Conservation (phyloP, 192 early-diverging fungal species). For the Backusella mclennaniae region DNA sequence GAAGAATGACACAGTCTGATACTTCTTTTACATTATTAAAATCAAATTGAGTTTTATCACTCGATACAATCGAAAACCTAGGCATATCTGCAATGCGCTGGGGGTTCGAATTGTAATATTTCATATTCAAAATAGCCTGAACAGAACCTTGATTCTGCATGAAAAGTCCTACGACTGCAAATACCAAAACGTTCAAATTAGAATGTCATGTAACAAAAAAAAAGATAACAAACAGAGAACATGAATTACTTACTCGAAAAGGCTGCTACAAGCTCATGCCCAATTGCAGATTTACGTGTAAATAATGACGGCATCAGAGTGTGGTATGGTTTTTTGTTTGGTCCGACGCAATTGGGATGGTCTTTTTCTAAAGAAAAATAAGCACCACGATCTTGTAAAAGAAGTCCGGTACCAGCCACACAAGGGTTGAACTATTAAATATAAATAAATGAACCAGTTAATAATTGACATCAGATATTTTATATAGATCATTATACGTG, state of each 20-base stretch:
- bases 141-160: constrained; percentile 83
- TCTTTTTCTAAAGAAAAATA: constrained; percentile 59
- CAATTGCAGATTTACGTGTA: constrained; percentile 33
- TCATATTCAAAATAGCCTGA: constrained; percentile 69
- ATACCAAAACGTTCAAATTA: constrained; percentile 20
- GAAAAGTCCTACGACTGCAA: constrained; percentile 64
- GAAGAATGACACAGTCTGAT: constrained; percentile 38
- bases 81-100: constrained; percentile 69
- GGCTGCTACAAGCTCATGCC: constrained; percentile 37
- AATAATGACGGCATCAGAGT: constrained; percentile 75
- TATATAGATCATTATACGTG: too few species aligned
- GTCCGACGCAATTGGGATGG: constrained; percentile 65
- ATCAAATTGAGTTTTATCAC: constrained; percentile 20
- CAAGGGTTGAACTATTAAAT: constrained; percentile 3
- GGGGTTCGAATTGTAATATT: constrained; percentile 52
- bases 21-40: constrained; percentile 12
- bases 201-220: too few species aligned
- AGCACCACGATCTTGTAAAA: constrained; percentile 67
- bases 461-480: too few species aligned
- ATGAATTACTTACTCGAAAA: constrained; percentile 40
- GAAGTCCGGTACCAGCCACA: constrained; percentile 52
- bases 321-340: constrained; percentile 72
- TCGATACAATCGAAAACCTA: constrained; percentile 58
- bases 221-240: too few species aligned
- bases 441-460: too few species aligned